Conservation (phyloP, 1,284 basidiomycete species). For the Mycosarcoma maydis region DNA sequence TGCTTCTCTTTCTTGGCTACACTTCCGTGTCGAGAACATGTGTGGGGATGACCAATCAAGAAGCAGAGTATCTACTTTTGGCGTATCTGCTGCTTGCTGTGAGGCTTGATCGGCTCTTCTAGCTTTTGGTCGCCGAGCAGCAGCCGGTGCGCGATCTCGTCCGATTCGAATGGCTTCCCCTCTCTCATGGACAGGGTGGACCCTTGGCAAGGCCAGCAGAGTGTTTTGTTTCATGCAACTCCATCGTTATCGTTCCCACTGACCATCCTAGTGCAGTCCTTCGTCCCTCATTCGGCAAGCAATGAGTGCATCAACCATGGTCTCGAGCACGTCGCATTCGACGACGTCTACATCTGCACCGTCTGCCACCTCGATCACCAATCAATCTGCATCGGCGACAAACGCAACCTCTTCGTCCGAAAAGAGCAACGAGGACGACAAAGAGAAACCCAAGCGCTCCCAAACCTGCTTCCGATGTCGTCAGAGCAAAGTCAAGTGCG, state of each 20-base stretch:
- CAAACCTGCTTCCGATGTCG: constrained; percentile 40
- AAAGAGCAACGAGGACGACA: constrained; percentile 21
- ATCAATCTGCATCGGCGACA: neutral
- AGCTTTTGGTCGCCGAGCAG: constrained; percentile 15
- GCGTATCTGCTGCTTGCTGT: too few species aligned
- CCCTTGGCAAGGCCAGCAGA: too few species aligned
- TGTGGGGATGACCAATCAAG: constrained; percentile 19
- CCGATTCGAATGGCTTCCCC: too few species aligned
- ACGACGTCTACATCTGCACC: constrained; percentile 2
- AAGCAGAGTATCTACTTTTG: neutral
- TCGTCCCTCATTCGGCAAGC: too few species aligned
- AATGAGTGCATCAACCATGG: neutral
- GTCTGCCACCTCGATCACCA: neutral
- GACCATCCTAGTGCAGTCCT: too few species aligned
- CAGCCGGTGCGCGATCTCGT: neutral
- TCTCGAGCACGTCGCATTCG: neutral
- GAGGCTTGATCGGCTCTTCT: neutral
- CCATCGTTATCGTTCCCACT: too few species aligned
- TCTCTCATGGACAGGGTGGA: neutral
- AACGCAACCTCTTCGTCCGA: constrained; percentile 19
- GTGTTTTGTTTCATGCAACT: neutral
- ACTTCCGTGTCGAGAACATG: neutral
- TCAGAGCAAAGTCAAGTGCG: constrained; percentile 38
- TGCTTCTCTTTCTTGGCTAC: neutral
- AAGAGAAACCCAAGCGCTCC: constrained; percentile 24